phyloP scores from a whole-genome alignment of 2,329 filamentous ascomycete genomes.

The Fusarium albosuccineum region DNA sequence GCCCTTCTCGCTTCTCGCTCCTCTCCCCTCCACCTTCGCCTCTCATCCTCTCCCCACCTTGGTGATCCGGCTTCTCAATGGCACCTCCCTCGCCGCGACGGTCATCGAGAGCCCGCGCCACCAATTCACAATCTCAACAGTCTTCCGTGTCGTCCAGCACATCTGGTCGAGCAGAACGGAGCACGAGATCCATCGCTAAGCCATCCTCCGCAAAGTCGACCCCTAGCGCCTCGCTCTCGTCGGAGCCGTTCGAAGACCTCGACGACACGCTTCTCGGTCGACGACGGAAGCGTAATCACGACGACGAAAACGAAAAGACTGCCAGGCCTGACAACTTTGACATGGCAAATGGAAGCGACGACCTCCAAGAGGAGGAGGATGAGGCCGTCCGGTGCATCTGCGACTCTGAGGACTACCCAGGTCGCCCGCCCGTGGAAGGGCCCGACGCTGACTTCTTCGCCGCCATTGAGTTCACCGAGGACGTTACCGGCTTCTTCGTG shows the following conservation, averaged over 20 bases:
- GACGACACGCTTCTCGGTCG: conserved; percentile 81
- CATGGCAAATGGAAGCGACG: conserved; percentile 74
- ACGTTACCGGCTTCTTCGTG: conserved; percentile 94
- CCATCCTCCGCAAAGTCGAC: conserved; percentile 81
- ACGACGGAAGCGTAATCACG: conserved; percentile 81
- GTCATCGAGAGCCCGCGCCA: conserved; percentile 89
- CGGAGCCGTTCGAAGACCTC: conserved; percentile 74
- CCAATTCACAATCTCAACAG: conserved; percentile 80
- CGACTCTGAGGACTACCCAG: conserved; percentile 94
- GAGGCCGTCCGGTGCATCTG: conserved; percentile 97
- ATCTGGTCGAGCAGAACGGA: conserved; percentile 81
- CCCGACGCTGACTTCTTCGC: conserved; percentile 69
- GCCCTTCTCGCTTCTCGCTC: conserved; percentile 14
- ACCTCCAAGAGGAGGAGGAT: conserved; percentile 83
- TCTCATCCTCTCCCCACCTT: conserved; percentile 48
- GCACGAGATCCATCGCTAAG: conserved; percentile 79
- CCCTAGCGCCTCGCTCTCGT: conserved; percentile 79
- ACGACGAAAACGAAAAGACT: conserved; percentile 68
- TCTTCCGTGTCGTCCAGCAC: conserved; percentile 85
- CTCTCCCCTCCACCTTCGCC: conserved; percentile 18
- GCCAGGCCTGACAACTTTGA: conserved; percentile 59
- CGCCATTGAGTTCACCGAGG: conserved; percentile 78
- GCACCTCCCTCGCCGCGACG: conserved; percentile 80
- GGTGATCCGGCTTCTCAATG: conserved; percentile 59
- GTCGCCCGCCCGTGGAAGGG: conserved; percentile 75